Percentiles rank a stretch among this genome's conserved stretches.
These are phyloP conservation scores for Lyophyllum decastes DNA, from an alignment of 768 basidiomycete genomes.

Conservation along the genomic window DNA sequence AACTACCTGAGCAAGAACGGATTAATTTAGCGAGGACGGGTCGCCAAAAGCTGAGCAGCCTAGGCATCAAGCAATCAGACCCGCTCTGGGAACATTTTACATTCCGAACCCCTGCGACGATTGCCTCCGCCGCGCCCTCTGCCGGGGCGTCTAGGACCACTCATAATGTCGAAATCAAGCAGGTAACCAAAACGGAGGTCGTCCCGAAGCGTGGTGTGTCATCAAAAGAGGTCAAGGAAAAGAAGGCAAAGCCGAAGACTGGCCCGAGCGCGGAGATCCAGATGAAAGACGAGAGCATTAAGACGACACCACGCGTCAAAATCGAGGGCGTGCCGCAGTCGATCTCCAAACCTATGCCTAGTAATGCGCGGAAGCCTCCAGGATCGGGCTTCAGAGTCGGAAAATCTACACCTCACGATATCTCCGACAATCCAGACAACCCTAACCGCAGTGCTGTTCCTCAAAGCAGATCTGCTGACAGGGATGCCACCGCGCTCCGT, in stretches of 20 bases:
- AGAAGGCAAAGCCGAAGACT: conserved; percentile 44
- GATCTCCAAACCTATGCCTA: conserved; percentile 20
- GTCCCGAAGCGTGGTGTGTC: conserved; percentile 48
- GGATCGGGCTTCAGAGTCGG: conserved; percentile 51
- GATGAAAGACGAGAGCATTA: conserved; percentile 51
- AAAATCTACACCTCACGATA: conserved; percentile 27
- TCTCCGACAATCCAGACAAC: background rate
- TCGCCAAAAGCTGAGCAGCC: conserved; percentile 43
- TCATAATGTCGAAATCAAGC: conserved; percentile 6
- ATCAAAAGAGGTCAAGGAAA: conserved; percentile 47
- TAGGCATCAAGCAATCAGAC: conserved; percentile 62
- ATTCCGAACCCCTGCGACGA: conserved; percentile 23
- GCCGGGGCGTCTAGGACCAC: conserved; percentile 13
- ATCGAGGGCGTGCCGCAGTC: background rate
- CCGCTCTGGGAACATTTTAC: conserved; percentile 61
- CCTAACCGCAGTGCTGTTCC: conserved; percentile 6
- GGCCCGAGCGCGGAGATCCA: conserved; percentile 41
- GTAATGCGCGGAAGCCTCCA: conserved; percentile 36
- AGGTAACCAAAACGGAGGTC: conserved; percentile 20
- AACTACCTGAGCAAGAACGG: conserved; percentile 48
- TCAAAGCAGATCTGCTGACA: conserved; percentile 16
- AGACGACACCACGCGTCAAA: conserved; percentile 19
- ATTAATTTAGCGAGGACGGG: conserved; percentile 53
- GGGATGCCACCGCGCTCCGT: conserved; percentile 20
- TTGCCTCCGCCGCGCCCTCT: conserved; percentile 11